Conservation (phyloP, 257 asterid genomes). For the Solanum gracilifrons region DNA sequence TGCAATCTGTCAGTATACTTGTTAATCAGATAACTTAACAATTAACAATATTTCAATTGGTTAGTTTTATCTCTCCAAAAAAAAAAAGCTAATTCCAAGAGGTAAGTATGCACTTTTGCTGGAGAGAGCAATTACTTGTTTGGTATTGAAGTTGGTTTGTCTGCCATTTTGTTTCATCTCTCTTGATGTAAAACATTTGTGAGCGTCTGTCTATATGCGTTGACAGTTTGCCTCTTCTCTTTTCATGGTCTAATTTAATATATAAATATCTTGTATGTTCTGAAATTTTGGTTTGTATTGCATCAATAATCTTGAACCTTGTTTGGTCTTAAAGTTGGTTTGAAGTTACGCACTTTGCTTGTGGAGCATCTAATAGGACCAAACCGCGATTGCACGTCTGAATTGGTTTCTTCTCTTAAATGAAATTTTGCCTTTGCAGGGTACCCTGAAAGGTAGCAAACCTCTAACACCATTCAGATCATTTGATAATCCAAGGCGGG, state of each 20-base stretch:
- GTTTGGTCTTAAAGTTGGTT: neutral
- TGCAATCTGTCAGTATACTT: neutral
- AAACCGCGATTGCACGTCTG: neutral
- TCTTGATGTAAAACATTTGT: neutral
- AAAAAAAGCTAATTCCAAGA: neutral
- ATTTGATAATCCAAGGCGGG: conserved; percentile 25
- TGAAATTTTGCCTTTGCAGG: conserved; percentile 26
- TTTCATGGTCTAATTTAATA: neutral
- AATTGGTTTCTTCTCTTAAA: neutral
- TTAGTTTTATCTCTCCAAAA: neutral
- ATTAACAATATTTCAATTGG: neutral
- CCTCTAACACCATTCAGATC: conserved; percentile 44
- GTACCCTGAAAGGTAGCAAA: conserved; percentile 35
- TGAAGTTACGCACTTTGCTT: neutral
- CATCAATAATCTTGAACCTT: neutral
- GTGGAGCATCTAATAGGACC: neutral
- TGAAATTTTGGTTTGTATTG: neutral
- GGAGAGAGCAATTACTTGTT: neutral
- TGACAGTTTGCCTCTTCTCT: neutral
- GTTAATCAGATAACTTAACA: neutral
- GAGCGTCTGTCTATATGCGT: neutral
- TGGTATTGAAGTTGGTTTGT: neutral
- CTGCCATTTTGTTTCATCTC: neutral
- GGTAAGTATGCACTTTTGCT: neutral
- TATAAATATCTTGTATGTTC: neutral